A percentile compares a stretch with the other conserved stretches of the same genome.
Conservation (phyloP, 1,284 basidiomycete species). For the Cryptococcus sp. region DNA sequence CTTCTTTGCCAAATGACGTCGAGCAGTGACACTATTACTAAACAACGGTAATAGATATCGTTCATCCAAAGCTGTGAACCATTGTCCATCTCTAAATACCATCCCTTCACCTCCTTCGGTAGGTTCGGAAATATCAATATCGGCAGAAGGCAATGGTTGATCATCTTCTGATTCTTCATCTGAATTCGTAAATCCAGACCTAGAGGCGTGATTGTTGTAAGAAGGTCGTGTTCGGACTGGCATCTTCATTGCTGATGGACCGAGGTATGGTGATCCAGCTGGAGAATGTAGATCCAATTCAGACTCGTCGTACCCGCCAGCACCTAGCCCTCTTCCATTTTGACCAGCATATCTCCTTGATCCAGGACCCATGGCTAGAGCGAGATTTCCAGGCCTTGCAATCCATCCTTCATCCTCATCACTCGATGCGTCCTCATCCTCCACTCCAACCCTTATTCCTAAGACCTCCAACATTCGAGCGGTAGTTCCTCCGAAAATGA, state of each 20-base stretch:
- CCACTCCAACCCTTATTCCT: constrained; percentile 93
- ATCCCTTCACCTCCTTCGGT: constrained; percentile 33
- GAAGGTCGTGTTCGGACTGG: background rate
- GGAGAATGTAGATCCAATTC: constrained; percentile 34
- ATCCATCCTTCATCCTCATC: constrained; percentile 66
- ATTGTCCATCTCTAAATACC: constrained; percentile 63
- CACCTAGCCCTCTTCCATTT: constrained; percentile 38
- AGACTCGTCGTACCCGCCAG: constrained; percentile 38
- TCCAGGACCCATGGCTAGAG: constrained; percentile 37
- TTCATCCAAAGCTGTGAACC: constrained; percentile 96
- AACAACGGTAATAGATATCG: constrained; percentile 91
- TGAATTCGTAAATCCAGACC: constrained; percentile 41
- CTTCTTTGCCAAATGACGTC: constrained; percentile 76
- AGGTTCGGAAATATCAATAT: constrained; percentile 47
- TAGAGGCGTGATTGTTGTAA: constrained; percentile 9
- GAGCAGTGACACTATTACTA: constrained; percentile 85
- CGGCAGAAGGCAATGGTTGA: constrained; percentile 68
- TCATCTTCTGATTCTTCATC: constrained; percentile 65
- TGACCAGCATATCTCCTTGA: constrained; percentile 39
- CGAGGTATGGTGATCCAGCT: constrained; percentile 22
- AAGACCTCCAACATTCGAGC: constrained; percentile 94
- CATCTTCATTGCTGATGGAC: background rate
- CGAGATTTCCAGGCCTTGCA: constrained; percentile 34
- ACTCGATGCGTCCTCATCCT: constrained; percentile 77
- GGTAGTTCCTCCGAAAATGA: constrained; percentile 95